Evolutionary conservation across 2,329 filamentous ascomycete genomes (phyloP), one percentile per base, ranked within the genome.

Genomic region (Phaeosphaeriaceae sp.): DNA sequence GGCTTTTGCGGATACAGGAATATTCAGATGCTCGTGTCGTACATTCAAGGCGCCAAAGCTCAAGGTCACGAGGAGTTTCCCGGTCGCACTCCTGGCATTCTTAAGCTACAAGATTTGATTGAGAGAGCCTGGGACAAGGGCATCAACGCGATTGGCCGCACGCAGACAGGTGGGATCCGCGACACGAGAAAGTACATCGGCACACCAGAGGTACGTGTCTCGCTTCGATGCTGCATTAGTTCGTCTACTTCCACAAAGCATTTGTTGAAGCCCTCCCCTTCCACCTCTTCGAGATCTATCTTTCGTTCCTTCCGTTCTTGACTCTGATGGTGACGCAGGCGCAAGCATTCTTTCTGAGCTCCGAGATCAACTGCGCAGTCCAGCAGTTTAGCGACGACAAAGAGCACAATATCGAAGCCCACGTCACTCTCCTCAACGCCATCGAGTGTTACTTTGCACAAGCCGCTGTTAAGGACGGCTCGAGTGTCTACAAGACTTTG

Each of bases 101-200:
- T 97, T 53, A 82, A 89, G 50, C 86, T 98, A 7, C 95, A 98
- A 72, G 90, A 96, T 54, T 81, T 88, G 68, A 96, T 98, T 66
- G 94, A 98, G 76, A 79, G 82, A 17, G 94, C 93, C 0, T 98
- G 94, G 94, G 91, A 96, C 70, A 84, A 83, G 71, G 93, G 91
- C 0, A 92, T 95, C 73, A 95, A 96, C 68, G 74, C 85, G 2
- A 84, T 88, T 46, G 92, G 91, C 3, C 85, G 91, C 33, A 73
- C 86, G 2, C 92, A 98, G 77, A 97, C 93, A 0, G 94, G 94
- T 2, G 92, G 93, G 1, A 91, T 98, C 62, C 87, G 83, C 62
- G 89, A 89, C n/a, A 97, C 93, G 0, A 87, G 95, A 59, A 98
- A 97, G 76, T 98, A 95, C 72, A 98, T 98, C 67, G 94, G 94